Evolutionary conservation across 495 filamentous ascomycete species (phyloP).

Genomic region (Sabuloglossum arenarium): DNA sequence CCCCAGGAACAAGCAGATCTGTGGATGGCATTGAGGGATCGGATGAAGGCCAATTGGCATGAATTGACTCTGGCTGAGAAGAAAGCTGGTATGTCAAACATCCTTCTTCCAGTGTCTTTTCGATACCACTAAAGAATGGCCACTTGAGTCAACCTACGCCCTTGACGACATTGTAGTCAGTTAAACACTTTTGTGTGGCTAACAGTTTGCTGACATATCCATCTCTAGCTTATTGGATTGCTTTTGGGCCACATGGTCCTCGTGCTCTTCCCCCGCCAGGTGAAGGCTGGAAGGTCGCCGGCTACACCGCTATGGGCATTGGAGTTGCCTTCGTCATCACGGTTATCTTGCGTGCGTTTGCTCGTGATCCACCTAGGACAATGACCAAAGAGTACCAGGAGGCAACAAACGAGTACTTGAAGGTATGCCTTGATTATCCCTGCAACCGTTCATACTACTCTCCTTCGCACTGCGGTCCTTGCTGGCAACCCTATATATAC

Average conservation of each 20-base stretch:
- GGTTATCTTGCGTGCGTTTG: conserved; percentile 37
- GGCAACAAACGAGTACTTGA: conserved; percentile 74
- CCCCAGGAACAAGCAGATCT: conserved; percentile 97
- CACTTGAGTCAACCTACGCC: background rate
- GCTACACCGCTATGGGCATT: conserved; percentile 44
- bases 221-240: conserved; percentile 82
- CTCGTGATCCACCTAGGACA: conserved; percentile 51
- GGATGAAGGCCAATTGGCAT: conserved; percentile 94
- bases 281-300: conserved; percentile 52
- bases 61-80: conserved; percentile 91
- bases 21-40: conserved; percentile 92
- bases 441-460: background rate
- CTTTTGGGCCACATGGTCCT: conserved; percentile 89
- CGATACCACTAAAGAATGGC: background rate
- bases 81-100: conserved; percentile 75
- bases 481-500: background rate
- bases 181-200: background rate
- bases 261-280: conserved; percentile 62
- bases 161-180: background rate
- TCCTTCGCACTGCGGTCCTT: background rate
- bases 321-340: conserved; percentile 42
- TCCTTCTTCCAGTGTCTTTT: background rate
- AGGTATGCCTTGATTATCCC: conserved; percentile 30
- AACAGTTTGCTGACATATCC: background rate
- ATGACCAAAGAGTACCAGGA: conserved; percentile 95